Conservation (phyloP, 2,329 filamentous ascomycete species). For the Fusarium poae region DNA sequence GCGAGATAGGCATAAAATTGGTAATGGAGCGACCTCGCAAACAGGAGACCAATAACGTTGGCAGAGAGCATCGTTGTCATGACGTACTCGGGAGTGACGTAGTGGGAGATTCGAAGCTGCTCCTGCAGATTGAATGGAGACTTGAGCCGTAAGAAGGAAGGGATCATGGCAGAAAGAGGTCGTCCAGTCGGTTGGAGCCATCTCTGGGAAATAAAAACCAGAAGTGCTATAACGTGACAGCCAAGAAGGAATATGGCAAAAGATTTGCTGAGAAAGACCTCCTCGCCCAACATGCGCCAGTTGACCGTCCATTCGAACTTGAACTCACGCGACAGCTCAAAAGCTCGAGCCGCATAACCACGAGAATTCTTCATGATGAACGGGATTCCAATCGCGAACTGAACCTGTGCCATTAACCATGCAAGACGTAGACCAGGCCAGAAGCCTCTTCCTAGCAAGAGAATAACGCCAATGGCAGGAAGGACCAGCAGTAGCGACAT, state of each 20-base stretch:
- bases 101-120: slow-evolving; percentile 67
- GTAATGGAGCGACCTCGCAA: slow-evolving; percentile 90
- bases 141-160: slow-evolving; percentile 57
- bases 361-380: slow-evolving; percentile 75
- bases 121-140: slow-evolving; percentile 64
- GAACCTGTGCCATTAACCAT: slow-evolving; percentile 80
- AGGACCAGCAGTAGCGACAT: slow-evolving; percentile 90
- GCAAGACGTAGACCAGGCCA: slow-evolving; percentile 74
- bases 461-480: slow-evolving; percentile 81
- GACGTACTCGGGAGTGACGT: slow-evolving; percentile 78
- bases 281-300: slow-evolving; percentile 94
- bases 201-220: slow-evolving; percentile 72
- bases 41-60: slow-evolving; percentile 83
- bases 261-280: slow-evolving; percentile 75
- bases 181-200: slow-evolving; percentile 80
- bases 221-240: slow-evolving; percentile 74
- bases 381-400: slow-evolving; percentile 75
- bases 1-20: slow-evolving; percentile 94
- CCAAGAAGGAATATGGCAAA: slow-evolving; percentile 78
- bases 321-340: slow-evolving; percentile 91
- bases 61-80: slow-evolving; percentile 82
- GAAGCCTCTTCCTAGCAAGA: slow-evolving; percentile 80
- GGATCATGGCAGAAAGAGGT: slow-evolving; percentile 66
- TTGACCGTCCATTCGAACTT: slow-evolving; percentile 99
- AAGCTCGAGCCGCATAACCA: slow-evolving; percentile 85